Evolutionary conservation across 176 grass and related monocot genomes (phyloP).

Genomic region (Ensete glaucum): DNA sequence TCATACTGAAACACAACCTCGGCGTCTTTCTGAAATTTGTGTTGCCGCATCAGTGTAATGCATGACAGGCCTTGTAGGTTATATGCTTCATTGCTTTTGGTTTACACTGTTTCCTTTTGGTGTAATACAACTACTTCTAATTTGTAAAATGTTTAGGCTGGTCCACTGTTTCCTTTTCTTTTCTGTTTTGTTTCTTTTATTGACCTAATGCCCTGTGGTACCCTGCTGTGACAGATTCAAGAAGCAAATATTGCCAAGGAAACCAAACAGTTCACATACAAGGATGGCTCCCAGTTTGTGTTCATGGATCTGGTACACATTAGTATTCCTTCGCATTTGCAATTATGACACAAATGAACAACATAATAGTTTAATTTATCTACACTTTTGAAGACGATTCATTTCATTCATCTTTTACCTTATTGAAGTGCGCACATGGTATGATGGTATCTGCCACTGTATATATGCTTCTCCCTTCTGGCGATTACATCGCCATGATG

Average conservation of each 20-base stretch:
- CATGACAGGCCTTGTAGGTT: not conserved
- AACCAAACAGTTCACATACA: slow-evolving; percentile 92
- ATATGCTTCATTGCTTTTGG: not conserved
- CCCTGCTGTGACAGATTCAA: slow-evolving; percentile 39
- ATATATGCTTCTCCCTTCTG: not conserved
- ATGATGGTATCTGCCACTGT: too few relatives aligned
- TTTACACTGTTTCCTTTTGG: too few relatives aligned
- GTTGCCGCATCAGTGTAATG: not conserved
- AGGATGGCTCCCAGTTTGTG: slow-evolving; percentile 73
- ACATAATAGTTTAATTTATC: not conserved
- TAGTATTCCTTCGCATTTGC: slow-evolving; percentile 1
- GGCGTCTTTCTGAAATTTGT: not conserved
- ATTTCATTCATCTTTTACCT: too few relatives aligned
- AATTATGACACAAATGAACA: not conserved
- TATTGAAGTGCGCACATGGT: too few relatives aligned
- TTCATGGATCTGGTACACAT: slow-evolving; percentile 86
- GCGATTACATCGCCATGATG: not conserved
- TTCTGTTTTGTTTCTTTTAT: not conserved
- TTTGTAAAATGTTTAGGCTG: not conserved
- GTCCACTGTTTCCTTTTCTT: not conserved
- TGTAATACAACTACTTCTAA: not conserved
- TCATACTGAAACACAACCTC: not conserved
- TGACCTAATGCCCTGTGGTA: not conserved
- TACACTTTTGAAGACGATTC: too few relatives aligned
- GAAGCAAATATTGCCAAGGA: slow-evolving; percentile 87